Conservation (phyloP, 2,329 filamentous ascomycete genomes). For the Grosmannia clavigera region DNA sequence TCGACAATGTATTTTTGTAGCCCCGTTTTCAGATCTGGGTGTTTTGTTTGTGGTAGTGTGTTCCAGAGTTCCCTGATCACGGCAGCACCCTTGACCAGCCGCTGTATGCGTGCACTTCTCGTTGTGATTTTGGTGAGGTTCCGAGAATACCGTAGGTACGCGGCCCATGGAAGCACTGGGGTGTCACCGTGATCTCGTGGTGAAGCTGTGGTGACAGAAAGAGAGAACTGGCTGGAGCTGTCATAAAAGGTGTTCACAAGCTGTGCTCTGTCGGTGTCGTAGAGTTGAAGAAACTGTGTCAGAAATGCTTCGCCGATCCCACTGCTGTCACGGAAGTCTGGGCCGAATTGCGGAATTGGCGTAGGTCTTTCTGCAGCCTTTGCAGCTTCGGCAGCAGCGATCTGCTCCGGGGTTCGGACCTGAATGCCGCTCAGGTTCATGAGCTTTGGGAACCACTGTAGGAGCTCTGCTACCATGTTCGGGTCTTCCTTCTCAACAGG, state of each 20-base stretch:
- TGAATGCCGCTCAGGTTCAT: slow-evolving; percentile 62
- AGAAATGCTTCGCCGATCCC: slow-evolving; percentile 67
- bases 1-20: slow-evolving; percentile 70
- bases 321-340: slow-evolving; percentile 62
- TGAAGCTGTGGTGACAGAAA: slow-evolving; percentile 53
- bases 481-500: slow-evolving; percentile 52
- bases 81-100: slow-evolving; percentile 51
- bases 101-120: slow-evolving; percentile 40
- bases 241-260: slow-evolving; percentile 64
- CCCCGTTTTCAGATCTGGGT: slow-evolving; percentile 57
- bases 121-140: slow-evolving; percentile 62
- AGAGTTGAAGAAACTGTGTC: slow-evolving; percentile 58
- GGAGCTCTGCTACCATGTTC: slow-evolving; percentile 53
- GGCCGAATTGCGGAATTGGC: slow-evolving; percentile 48
- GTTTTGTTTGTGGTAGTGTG: slow-evolving; percentile 57
- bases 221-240: slow-evolving; percentile 58
- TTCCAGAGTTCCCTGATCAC: slow-evolving; percentile 59
- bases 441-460: slow-evolving; percentile 74
- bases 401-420: slow-evolving; percentile 60
- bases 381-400: slow-evolving; percentile 42
- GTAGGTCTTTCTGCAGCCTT: slow-evolving; percentile 29
- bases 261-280: slow-evolving; percentile 56
- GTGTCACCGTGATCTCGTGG: slow-evolving; percentile 31
- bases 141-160: slow-evolving; percentile 65
- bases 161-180: slow-evolving; percentile 49